These are phyloP conservation scores for Leccinellum rugosiceps DNA, from an alignment of 768 basidiomycete genomes.

Conservation along the genomic window DNA sequence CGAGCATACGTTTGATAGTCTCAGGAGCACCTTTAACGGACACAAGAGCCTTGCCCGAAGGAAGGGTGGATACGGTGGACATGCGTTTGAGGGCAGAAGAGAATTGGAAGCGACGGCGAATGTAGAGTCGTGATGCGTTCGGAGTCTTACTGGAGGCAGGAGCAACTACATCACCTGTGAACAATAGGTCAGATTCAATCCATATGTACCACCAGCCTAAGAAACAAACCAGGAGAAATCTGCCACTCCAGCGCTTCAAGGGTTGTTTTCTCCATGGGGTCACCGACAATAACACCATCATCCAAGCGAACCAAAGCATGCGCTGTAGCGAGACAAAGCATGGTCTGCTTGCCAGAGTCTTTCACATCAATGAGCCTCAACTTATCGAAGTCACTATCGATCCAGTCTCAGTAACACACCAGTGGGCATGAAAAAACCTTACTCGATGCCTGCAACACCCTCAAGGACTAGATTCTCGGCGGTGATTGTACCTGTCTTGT, in stretches of 20 bases:
- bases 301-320: constrained; percentile 94
- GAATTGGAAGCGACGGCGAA: constrained; percentile 95
- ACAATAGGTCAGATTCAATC: background rate
- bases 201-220: background rate
- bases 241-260: constrained; percentile 90
- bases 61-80: constrained; percentile 79
- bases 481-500: constrained; percentile 99
- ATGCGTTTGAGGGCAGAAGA: constrained; percentile 97
- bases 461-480: constrained; percentile 93
- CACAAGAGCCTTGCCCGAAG: constrained; percentile 58
- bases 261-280: constrained; percentile 99
- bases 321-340: constrained; percentile 85
- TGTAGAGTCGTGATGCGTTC: constrained; percentile 59
- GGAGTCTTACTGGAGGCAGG: constrained; percentile 50
- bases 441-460: constrained; percentile 91
- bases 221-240: constrained; percentile 55
- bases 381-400: constrained; percentile 52
- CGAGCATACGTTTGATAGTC: constrained; percentile 88
- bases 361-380: constrained; percentile 75
- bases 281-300: constrained; percentile 91
- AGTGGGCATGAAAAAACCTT: constrained; percentile 30
- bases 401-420: constrained; percentile 1
- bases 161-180: constrained; percentile 60
- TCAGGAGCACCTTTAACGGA: constrained; percentile 98
- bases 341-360: constrained; percentile 73